phyloP scores from a whole-genome alignment of 1,284 basidiomycete genomes.

The Malassezia caprae region DNA sequence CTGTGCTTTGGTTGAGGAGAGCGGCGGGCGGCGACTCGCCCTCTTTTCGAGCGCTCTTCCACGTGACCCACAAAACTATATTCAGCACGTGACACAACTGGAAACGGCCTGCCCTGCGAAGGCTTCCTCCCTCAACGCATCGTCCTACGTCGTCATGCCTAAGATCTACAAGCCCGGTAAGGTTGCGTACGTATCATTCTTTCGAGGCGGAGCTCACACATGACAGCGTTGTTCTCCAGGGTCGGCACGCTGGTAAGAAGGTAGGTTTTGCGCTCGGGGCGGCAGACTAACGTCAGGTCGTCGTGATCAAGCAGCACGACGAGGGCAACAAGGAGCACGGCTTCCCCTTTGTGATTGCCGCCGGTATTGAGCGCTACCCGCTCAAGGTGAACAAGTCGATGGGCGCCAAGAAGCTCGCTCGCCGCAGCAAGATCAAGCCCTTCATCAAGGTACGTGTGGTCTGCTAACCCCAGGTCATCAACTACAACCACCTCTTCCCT shows the following conservation, averaged over 20 bases:
- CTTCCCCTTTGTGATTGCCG: slow-evolving; percentile 46
- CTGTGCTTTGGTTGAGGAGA: slow-evolving; percentile 3
- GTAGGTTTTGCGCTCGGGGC: slow-evolving; percentile 21
- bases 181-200: slow-evolving; percentile 52
- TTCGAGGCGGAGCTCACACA: background rate
- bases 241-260: slow-evolving; percentile 48
- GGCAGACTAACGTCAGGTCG: slow-evolving; percentile 28
- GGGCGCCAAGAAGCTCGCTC: slow-evolving; percentile 48
- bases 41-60: slow-evolving; percentile 6
- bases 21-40: background rate
- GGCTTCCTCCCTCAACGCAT: slow-evolving; percentile 8
- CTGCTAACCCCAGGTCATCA: slow-evolving; percentile 30
- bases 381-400: slow-evolving; percentile 47
- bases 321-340: slow-evolving; percentile 47
- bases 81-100: slow-evolving; percentile 14
- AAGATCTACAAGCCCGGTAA: slow-evolving; percentile 65
- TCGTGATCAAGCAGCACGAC: slow-evolving; percentile 49
- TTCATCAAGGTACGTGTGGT: slow-evolving; percentile 41
- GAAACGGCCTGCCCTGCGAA: background rate
- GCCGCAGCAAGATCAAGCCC: slow-evolving; percentile 48
- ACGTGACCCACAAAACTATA: slow-evolving; percentile 24
- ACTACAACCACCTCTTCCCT: slow-evolving; percentile 49
- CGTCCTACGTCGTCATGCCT: slow-evolving; percentile 25
- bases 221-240: slow-evolving; percentile 40
- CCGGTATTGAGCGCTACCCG: slow-evolving; percentile 48